These are phyloP conservation scores for Triangularia setosa DNA, from an alignment of 2,329 filamentous ascomycete genomes.

Conservation along the genomic window DNA sequence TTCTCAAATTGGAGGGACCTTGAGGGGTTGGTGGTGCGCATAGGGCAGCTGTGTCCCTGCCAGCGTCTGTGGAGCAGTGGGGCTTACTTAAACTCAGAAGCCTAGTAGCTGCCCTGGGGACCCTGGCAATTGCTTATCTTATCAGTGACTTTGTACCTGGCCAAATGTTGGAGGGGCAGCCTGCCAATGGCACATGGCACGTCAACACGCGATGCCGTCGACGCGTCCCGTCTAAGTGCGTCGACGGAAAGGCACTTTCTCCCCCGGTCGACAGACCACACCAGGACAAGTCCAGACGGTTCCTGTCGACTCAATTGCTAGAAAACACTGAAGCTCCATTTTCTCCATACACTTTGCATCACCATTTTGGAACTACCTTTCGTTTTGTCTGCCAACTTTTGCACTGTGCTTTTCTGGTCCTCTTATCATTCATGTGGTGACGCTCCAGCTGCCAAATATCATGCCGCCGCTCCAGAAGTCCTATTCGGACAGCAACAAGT, in stretches of 20 bases:
- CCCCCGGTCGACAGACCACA: neutral
- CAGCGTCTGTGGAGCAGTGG: neutral
- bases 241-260: neutral
- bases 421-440: neutral
- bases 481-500: slow-evolving; percentile 16
- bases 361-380: neutral
- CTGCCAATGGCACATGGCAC: neutral
- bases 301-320: neutral
- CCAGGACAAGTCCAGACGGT: neutral
- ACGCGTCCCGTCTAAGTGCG: neutral
- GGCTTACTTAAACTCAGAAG: neutral
- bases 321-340: neutral
- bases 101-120: neutral
- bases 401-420: neutral
- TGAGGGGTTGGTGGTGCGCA: neutral
- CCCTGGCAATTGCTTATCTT: neutral
- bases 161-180: slow-evolving; percentile 6
- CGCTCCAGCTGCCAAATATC: neutral
- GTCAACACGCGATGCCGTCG: neutral
- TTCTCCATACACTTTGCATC: neutral
- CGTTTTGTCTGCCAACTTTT: neutral
- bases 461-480: slow-evolving; percentile 19
- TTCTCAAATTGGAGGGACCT: neutral
- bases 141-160: neutral
- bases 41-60: neutral